Conservation (phyloP, 768 basidiomycete species). For the Lentinula raphanica region DNA sequence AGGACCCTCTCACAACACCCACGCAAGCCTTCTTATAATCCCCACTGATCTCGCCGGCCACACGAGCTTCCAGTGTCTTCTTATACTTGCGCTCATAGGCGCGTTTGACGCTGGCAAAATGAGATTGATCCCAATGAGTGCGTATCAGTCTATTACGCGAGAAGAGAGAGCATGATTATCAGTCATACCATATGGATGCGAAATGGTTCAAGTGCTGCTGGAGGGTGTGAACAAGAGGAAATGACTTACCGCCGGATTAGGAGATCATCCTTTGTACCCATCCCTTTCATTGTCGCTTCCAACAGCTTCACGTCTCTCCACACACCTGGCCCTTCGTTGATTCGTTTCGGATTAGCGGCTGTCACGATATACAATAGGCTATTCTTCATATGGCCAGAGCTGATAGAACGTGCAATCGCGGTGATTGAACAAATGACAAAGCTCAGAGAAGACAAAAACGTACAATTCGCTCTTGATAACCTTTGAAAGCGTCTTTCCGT, state of each 20-base stretch:
- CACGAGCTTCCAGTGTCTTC: slow-evolving; percentile 21
- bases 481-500: slow-evolving; percentile 2
- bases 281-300: slow-evolving; percentile 29
- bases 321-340: slow-evolving; percentile 24
- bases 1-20: background rate
- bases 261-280: slow-evolving; percentile 35
- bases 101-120: slow-evolving; percentile 29
- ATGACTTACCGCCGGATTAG: slow-evolving; percentile 22
- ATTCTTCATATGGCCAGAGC: slow-evolving; percentile 28
- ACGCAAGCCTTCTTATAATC: slow-evolving; percentile 22
- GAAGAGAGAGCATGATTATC: background rate
- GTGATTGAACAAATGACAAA: no score
- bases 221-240: background rate
- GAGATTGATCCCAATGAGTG: slow-evolving; percentile 30
- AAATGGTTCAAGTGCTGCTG: no score
- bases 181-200: background rate
- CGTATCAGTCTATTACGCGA: slow-evolving; percentile 19
- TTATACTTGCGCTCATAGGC: slow-evolving; percentile 28
- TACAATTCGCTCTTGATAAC: slow-evolving; percentile 12
- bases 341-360: slow-evolving; percentile 22
- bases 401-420: no score
- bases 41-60: slow-evolving; percentile 35
- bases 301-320: slow-evolving; percentile 29
- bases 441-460: background rate
- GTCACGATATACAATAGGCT: slow-evolving; percentile 25